Evolutionary conservation across 2,329 filamentous ascomycete genomes (phyloP).

Genomic region (Tolypocladium sp.): DNA sequence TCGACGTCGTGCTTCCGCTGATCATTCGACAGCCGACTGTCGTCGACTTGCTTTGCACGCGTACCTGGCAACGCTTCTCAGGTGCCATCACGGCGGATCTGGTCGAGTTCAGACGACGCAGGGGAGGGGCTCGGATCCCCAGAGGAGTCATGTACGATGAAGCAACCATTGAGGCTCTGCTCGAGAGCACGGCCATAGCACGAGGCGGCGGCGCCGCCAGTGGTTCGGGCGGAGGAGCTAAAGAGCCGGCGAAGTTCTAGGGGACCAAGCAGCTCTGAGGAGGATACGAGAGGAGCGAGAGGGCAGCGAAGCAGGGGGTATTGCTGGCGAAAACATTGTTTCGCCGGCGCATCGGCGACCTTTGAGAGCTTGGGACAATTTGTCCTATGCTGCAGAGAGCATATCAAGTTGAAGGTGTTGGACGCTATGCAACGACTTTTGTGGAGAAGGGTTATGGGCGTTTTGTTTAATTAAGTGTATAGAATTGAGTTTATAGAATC

Average conservation of each 20-base stretch:
- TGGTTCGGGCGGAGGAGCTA: not conserved
- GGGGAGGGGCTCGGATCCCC: not conserved
- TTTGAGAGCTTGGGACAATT: not conserved
- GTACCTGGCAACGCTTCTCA: slow-evolving; percentile 13
- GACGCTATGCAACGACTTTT: not conserved
- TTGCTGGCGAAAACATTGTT: not conserved
- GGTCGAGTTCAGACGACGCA: slow-evolving; percentile 13
- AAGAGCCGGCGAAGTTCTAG: not conserved
- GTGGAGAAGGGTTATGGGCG: not conserved
- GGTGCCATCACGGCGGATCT: slow-evolving; percentile 16
- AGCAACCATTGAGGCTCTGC: slow-evolving; percentile 10
- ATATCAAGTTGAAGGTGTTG: not conserved
- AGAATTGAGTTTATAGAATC: too few species aligned
- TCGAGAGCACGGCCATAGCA: slow-evolving; percentile 5
- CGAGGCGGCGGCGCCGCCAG: not conserved
- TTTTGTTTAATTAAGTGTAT: not conserved
- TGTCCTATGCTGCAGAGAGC: not conserved
- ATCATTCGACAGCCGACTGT: slow-evolving; percentile 15
- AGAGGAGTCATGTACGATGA: slow-evolving; percentile 7
- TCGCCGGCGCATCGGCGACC: not conserved
- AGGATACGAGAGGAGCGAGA: not conserved
- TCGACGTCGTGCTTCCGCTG: slow-evolving; percentile 14
- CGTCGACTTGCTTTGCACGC: slow-evolving; percentile 12
- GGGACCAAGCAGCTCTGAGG: not conserved
- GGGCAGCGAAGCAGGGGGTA: not conserved